Percentiles rank a stretch among this genome's conserved stretches.
Evolutionary conservation across 2,329 filamentous ascomycete species (phyloP).

Genomic region (Colletotrichum sojae): DNA sequence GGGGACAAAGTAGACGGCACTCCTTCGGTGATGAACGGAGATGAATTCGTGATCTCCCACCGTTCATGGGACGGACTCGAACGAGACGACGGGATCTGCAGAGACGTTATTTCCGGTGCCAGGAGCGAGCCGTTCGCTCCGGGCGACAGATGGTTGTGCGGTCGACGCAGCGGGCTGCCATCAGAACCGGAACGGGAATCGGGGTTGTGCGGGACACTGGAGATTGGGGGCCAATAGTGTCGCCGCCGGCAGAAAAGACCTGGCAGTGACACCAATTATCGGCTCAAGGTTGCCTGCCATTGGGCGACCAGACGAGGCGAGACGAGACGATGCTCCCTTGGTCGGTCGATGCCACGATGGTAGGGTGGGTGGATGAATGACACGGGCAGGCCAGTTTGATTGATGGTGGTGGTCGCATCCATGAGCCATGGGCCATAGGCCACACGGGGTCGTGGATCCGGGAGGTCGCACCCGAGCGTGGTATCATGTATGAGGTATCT

Average conservation of each 20-base stretch:
- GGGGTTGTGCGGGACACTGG: background rate
- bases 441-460: constrained; percentile 12
- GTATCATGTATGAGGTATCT: constrained; percentile 5
- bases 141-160: constrained; percentile 17
- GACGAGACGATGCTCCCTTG: constrained; percentile 29
- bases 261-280: constrained; percentile 3
- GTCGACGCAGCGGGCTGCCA: background rate
- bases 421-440: constrained; percentile 8
- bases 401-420: constrained; percentile 1
- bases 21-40: constrained; percentile 6
- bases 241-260: constrained; percentile 3
- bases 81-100: constrained; percentile 15
- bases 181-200: background rate
- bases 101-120: constrained; percentile 30
- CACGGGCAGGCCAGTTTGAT: background rate
- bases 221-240: constrained; percentile 20
- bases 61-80: background rate
- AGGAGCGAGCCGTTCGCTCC: constrained; percentile 20
- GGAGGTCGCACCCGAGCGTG: constrained; percentile 28
- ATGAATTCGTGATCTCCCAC: constrained; percentile 5
- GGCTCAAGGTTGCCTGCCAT: background rate
- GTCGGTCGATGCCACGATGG: constrained; percentile 5
- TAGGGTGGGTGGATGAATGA: constrained; percentile 1
- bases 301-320: constrained; percentile 8
- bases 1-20: no score